Evolutionary conservation across 148 eudicot species (phyloP).

Genomic region (Nepenthes mirabilis): DNA sequence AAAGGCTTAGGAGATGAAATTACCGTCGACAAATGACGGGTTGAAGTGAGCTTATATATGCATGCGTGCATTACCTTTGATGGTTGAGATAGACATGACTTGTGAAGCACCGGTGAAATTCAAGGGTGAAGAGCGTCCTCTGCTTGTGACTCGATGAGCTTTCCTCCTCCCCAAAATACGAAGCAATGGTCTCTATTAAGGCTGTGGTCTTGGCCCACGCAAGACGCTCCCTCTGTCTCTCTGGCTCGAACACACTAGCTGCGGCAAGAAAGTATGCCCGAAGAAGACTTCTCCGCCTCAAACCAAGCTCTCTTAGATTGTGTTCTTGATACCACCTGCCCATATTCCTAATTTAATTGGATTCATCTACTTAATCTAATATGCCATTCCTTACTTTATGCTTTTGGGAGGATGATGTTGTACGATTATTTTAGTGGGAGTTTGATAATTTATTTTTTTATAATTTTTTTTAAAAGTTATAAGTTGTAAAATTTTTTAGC

Average conservation of each 20-base stretch:
- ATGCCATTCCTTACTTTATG: no score
- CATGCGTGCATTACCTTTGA: conserved; percentile 18
- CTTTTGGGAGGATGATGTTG: no score
- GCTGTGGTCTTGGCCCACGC: conserved; percentile 73
- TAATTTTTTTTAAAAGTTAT: no score
- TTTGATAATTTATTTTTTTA: no score
- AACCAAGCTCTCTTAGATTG: conserved; percentile 28
- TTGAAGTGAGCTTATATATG: no score
- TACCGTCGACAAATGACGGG: no score
- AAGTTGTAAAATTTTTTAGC: no score
- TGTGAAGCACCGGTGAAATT: conserved; percentile 22
- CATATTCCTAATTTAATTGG: no score
- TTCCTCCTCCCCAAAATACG: conserved; percentile 20
- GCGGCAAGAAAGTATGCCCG: conserved; percentile 44
- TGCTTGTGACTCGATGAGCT: conserved; percentile 8
- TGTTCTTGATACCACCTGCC: conserved; percentile 55
- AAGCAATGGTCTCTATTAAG: conserved; percentile 36
- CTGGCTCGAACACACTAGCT: conserved; percentile 62
- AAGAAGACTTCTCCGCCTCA: conserved; percentile 37
- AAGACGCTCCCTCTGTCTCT: conserved; percentile 41
- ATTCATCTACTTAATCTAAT: no score
- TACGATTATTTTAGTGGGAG: no score
- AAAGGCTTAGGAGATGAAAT: no score
- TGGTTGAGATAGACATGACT: conserved; percentile 9
- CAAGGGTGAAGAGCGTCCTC: conserved; percentile 27